A percentile compares a stretch with the other conserved stretches of the same genome.
Evolutionary conservation across 768 basidiomycete species (phyloP).

Genomic region (Podaxis sp.): DNA sequence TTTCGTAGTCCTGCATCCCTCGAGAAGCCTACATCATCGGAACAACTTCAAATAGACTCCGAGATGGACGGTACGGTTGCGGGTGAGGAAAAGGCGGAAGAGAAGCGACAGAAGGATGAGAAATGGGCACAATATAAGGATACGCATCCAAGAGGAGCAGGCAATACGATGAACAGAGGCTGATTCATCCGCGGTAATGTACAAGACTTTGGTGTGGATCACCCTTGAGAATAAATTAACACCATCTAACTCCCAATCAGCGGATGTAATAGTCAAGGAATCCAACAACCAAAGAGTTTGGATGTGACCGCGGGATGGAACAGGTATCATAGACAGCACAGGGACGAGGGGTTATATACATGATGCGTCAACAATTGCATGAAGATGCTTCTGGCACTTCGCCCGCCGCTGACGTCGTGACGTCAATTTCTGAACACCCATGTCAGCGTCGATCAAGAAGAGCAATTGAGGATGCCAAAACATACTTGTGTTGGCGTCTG

Average conservation of each 20-base stretch:
- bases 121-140: conserved; percentile 92
- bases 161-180: conserved; percentile 96
- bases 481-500: conserved; percentile 56
- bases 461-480: conserved; percentile 16
- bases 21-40: conserved; percentile 66
- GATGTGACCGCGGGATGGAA: conserved; percentile 15
- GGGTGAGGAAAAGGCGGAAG: conserved; percentile 69
- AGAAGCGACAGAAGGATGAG: conserved; percentile 83
- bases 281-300: neutral
- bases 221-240: conserved; percentile 3
- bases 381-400: conserved; percentile 85
- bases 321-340: conserved; percentile 19
- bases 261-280: conserved; percentile 17
- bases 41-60: conserved; percentile 74
- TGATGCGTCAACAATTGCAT: conserved; percentile 67
- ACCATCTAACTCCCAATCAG: conserved; percentile 13
- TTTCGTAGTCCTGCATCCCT: conserved; percentile 62
- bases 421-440: conserved; percentile 77
- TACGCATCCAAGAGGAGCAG: conserved; percentile 83
- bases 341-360: conserved; percentile 12
- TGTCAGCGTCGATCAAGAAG: conserved; percentile 11
- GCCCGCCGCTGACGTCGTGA: conserved; percentile 65
- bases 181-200: conserved; percentile 36
- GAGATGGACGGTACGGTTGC: conserved; percentile 80
- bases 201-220: conserved; percentile 12